Evolutionary conservation across 306 rosid genomes (phyloP).

Genomic region (Bauhinia variegata): DNA sequence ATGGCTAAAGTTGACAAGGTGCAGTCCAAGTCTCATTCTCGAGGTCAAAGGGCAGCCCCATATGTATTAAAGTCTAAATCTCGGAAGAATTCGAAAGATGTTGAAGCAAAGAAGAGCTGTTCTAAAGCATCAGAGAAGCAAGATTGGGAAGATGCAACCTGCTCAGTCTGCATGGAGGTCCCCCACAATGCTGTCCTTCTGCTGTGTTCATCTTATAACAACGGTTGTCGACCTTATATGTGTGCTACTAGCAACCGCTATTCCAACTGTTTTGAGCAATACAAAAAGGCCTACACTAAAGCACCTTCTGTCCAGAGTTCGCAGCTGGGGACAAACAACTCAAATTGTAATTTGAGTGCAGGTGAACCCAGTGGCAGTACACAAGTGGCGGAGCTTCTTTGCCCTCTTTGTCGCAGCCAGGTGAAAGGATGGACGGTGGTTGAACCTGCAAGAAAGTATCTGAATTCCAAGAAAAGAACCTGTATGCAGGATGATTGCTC

Average conservation of each 20-base stretch:
- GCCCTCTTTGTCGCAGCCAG: slow-evolving; percentile 94
- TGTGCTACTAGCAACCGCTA: slow-evolving; percentile 90
- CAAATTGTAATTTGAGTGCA: slow-evolving; percentile 46
- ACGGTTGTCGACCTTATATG: slow-evolving; percentile 98
- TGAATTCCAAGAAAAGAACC: slow-evolving; percentile 85
- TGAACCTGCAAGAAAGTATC: slow-evolving; percentile 78
- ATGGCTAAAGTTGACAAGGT: slow-evolving; percentile 50
- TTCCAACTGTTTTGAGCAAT: slow-evolving; percentile 96
- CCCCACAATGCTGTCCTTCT: slow-evolving; percentile 98
- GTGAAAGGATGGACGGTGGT: slow-evolving; percentile 99
- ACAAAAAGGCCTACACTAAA: slow-evolving; percentile 86
- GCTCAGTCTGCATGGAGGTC: slow-evolving; percentile 95
- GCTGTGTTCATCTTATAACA: slow-evolving; percentile 92
- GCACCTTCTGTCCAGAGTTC: slow-evolving; percentile 54
- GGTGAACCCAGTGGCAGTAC: slow-evolving; percentile 51
- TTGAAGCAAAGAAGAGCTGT: slow-evolving; percentile 50
- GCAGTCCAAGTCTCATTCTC: slow-evolving; percentile 43
- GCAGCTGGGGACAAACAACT: slow-evolving; percentile 45
- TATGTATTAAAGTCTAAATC: slow-evolving; percentile 46
- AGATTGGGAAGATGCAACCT: slow-evolving; percentile 80
- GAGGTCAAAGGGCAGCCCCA: slow-evolving; percentile 40
- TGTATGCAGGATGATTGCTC: slow-evolving; percentile 91
- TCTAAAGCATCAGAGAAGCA: slow-evolving; percentile 61
- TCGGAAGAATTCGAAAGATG: slow-evolving; percentile 50
- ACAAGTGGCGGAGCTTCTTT: slow-evolving; percentile 76